Percentiles rank a stretch among this genome's conserved stretches.
Conservation (phyloP, 805 yeast genomes). For the Clavispora santaluciae region DNA sequence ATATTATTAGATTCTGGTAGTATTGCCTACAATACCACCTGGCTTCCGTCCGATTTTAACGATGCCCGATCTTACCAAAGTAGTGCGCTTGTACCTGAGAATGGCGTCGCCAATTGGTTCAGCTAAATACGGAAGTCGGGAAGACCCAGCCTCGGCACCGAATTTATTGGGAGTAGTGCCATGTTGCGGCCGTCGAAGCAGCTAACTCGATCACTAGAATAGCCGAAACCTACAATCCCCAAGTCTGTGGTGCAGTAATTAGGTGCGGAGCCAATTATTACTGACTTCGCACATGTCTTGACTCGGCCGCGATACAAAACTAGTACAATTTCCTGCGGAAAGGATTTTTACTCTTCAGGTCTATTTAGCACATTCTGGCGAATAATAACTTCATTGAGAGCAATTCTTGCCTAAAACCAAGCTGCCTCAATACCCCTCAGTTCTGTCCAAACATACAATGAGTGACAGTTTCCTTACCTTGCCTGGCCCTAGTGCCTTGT, state of each 20-base stretch:
- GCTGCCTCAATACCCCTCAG: not conserved
- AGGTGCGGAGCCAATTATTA: not conserved
- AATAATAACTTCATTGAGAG: not conserved
- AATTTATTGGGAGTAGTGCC: too few relatives aligned
- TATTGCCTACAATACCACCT: too few relatives aligned
- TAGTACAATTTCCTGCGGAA: not conserved
- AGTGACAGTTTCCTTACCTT: constrained; percentile 36
- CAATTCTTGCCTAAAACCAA: not conserved
- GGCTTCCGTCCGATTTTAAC: too few relatives aligned
- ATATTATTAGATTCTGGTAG: too few relatives aligned
- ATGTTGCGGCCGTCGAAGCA: too few relatives aligned
- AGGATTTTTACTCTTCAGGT: not conserved
- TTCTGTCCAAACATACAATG: constrained; percentile 5
- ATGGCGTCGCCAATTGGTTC: too few relatives aligned
- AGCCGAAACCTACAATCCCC: too few relatives aligned
- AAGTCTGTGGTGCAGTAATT: constrained; percentile 2
- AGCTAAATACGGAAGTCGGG: too few relatives aligned
- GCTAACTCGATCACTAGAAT: too few relatives aligned
- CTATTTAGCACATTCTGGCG: constrained; percentile 1
- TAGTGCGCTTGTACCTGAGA: too few relatives aligned
- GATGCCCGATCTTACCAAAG: too few relatives aligned
- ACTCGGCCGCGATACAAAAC: constrained; percentile 7
- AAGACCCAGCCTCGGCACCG: too few relatives aligned
- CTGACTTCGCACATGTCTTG: constrained; percentile 1
- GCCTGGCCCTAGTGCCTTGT: constrained; percentile 89